Conservation (phyloP, 2,329 filamentous ascomycete species). For the Diaporthe caulivora region DNA sequence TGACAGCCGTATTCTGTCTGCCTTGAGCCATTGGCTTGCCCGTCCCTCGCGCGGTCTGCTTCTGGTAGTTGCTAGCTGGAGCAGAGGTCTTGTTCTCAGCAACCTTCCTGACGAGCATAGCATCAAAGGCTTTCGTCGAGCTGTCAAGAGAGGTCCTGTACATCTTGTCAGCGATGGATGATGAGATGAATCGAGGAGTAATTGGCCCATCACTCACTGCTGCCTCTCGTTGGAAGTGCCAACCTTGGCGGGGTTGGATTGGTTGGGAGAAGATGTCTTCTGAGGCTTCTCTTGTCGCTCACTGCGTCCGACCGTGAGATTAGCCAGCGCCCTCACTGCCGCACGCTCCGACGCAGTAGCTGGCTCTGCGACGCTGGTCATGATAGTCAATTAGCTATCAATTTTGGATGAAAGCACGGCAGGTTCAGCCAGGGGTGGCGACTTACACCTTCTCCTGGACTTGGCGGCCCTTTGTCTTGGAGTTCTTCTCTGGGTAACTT, state of each 20-base stretch:
- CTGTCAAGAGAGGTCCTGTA: not conserved
- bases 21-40: no score
- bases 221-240: not conserved
- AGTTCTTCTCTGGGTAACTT: not conserved
- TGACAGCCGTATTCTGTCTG: no score
- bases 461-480: not conserved
- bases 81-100: not conserved
- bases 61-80: not conserved
- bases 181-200: not conserved
- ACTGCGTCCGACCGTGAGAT: not conserved
- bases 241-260: not conserved
- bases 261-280: not conserved
- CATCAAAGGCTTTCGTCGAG: not conserved
- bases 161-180: not conserved
- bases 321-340: not conserved
- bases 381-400: not conserved
- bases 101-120: not conserved
- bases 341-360: not conserved
- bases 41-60: not conserved
- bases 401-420: not conserved
- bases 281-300: not conserved
- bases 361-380: not conserved
- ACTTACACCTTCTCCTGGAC: conserved; percentile 1
- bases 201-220: not conserved
- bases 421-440: not conserved